Percentiles rank a stretch among this genome's conserved stretches.
These are phyloP conservation scores for Yamagishiella unicocca DNA, from an alignment of 139 green algal genomes.

Conservation along the genomic window DNA sequence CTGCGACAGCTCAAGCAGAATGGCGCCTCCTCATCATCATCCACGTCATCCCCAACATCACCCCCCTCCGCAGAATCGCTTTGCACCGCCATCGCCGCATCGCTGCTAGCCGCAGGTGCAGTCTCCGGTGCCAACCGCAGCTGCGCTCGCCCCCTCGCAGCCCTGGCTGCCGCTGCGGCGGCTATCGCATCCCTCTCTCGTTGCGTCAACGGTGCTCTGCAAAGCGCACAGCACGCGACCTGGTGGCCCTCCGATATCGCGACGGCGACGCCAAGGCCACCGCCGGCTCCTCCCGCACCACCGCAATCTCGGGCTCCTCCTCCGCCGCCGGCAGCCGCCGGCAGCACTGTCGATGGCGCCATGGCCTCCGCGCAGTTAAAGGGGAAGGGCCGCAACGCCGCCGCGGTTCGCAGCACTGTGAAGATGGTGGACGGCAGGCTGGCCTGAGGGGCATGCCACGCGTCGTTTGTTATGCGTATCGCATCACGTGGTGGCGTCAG, in stretches of 20 bases:
- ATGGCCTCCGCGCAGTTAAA: slow-evolving; percentile 52
- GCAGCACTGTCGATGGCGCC: background rate
- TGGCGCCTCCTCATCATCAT: background rate
- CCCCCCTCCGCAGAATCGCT: background rate
- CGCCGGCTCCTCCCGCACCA: too few relatives aligned
- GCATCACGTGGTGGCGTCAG: too few relatives aligned
- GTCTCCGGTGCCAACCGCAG: background rate
- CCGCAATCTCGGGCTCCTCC: too few relatives aligned
- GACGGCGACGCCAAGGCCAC: too few relatives aligned
- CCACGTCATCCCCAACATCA: background rate
- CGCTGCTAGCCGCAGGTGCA: background rate
- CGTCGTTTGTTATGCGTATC: too few relatives aligned
- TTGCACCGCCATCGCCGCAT: background rate
- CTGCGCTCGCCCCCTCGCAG: background rate
- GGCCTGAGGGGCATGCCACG: slow-evolving; percentile 59
- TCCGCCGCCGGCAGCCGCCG: background rate
- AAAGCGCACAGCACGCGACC: background rate
- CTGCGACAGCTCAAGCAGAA: slow-evolving; percentile 36
- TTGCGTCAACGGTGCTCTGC: slow-evolving; percentile 18
- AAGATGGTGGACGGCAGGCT: slow-evolving; percentile 71
- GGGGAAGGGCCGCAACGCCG: slow-evolving; percentile 67
- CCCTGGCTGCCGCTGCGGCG: background rate
- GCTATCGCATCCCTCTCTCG: slow-evolving; percentile 3
- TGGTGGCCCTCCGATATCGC: too few relatives aligned
- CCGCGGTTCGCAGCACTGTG: slow-evolving; percentile 68